Percentiles rank a stretch among this genome's conserved stretches.
These are phyloP conservation scores for Otatea glauca DNA, from an alignment of 176 grass and related monocot species.

Conservation along the genomic window DNA sequence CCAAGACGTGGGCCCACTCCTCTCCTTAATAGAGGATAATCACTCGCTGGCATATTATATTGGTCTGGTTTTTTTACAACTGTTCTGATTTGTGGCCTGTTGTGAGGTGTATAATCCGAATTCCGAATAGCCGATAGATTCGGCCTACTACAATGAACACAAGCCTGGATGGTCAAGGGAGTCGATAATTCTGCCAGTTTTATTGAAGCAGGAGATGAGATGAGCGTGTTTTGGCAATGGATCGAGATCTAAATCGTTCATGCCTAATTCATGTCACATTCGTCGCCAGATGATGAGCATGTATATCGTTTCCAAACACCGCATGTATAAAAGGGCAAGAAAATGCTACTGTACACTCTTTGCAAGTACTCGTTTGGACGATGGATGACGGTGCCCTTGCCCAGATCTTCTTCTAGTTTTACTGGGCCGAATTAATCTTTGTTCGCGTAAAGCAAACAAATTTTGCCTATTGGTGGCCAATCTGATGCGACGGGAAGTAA, in stretches of 20 bases:
- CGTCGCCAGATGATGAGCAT: not conserved
- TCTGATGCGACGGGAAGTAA: no score
- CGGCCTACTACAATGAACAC: not conserved
- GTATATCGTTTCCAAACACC: not conserved
- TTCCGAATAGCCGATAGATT: not conserved
- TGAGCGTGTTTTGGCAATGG: not conserved
- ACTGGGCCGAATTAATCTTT: not conserved
- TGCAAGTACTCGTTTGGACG: not conserved
- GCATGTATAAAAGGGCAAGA: not conserved
- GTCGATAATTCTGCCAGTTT: not conserved
- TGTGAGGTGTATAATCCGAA: not conserved
- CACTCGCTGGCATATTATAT: not conserved
- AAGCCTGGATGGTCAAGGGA: not conserved
- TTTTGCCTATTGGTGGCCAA: no score
- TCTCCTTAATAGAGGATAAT: not conserved
- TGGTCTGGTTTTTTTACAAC: not conserved
- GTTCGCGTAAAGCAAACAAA: not conserved
- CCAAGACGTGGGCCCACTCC: not conserved
- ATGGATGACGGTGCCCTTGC: not conserved
- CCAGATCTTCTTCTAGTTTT: not conserved
- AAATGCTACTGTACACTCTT: not conserved
- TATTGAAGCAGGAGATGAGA: conserved; percentile 4
- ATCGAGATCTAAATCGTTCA: not conserved
- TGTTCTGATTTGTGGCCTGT: not conserved
- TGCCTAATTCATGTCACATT: not conserved